Evolutionary conservation across 176 grass and related monocot genomes (phyloP), one percentile per base, ranked within the genome.

Genomic region (Thinopyrum elongatum): DNA sequence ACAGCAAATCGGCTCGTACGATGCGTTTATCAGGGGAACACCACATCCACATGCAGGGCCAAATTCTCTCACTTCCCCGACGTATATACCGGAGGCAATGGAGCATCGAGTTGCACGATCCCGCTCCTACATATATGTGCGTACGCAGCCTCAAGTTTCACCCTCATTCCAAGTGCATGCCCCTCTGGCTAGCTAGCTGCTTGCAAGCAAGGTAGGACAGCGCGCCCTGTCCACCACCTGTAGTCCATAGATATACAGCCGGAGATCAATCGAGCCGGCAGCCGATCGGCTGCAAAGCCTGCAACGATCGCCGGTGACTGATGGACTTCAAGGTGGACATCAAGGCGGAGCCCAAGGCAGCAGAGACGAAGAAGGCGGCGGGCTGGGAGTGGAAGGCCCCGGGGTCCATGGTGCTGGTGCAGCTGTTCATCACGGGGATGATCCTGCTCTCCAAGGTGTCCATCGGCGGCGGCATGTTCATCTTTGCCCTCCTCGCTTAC

Each of bases 401-500:
- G 31, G 29, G 72, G 47, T 29, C 22, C 51, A 92, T 89, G 87
- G 69, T 89, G 55, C 59, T 79, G 30, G 60, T 79, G 81, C 87
- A 92, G 58, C 10, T 86, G 11, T 82, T 89, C 83, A 89, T 62
- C 2, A 86, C 90, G 35, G 90, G 90, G 71, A 86, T 83, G 90
- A 81, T 86, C 27, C 26, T 92, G 72, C 69, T 92, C 7, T 81
- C 86, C 6, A 92, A 89, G 82, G 35, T 89, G 16, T 65, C 85
- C 6, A 82, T 92, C 51, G 74, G 35, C 27, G 17, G 27, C 2
- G 82, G 90, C 66, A 78, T 87, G 34, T 89, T 88, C 73, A 61
- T 89, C 53, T 86, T 83, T 70, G 61, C 79, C 23, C 86, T 92
- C 69, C 86, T 92, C 3, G 19, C 79, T 4, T 89, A 92, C 51